These are phyloP conservation scores for Paraleonurus japonicus DNA, from an alignment of 257 asterid species.

Conservation along the genomic window DNA sequence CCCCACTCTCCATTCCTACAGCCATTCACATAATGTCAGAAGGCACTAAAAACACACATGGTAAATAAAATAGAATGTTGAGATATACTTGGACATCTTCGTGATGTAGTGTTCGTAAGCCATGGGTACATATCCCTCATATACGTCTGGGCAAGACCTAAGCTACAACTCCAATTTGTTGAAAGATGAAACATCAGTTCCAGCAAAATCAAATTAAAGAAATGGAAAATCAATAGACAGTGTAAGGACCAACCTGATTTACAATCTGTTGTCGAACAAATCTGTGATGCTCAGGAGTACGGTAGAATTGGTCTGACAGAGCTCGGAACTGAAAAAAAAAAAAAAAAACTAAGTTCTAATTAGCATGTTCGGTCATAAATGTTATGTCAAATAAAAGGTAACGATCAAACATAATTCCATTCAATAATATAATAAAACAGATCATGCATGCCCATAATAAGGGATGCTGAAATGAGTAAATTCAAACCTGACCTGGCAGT, in stretches of 20 bases:
- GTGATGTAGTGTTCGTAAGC: conserved; percentile 69
- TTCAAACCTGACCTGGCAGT: conserved; percentile 74
- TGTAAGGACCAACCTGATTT: conserved; percentile 59
- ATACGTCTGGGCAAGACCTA: conserved; percentile 67
- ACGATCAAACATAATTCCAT: background rate
- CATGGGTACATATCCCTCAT: conserved; percentile 95
- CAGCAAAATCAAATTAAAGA: conserved; percentile 18
- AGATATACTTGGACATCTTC: conserved; percentile 80
- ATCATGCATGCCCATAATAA: background rate
- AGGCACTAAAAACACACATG: conserved; percentile 6
- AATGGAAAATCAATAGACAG: background rate
- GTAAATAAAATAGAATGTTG: conserved; percentile 24
- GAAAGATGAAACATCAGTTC: conserved; percentile 24
- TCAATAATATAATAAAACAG: background rate
- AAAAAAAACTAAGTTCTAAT: conserved; percentile 22
- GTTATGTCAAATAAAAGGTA: background rate
- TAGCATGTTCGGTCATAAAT: background rate
- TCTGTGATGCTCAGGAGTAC: conserved; percentile 88
- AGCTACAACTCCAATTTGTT: conserved; percentile 56
- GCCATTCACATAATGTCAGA: conserved; percentile 28
- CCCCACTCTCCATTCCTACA: conserved; percentile 95
- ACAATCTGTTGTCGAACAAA: conserved; percentile 91
- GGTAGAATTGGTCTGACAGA: conserved; percentile 91
- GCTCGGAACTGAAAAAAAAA: conserved; percentile 69
- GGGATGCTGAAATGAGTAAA: too few species aligned